Conservation (phyloP, 495 filamentous ascomycete genomes). For the Penicillium paradoxum region DNA sequence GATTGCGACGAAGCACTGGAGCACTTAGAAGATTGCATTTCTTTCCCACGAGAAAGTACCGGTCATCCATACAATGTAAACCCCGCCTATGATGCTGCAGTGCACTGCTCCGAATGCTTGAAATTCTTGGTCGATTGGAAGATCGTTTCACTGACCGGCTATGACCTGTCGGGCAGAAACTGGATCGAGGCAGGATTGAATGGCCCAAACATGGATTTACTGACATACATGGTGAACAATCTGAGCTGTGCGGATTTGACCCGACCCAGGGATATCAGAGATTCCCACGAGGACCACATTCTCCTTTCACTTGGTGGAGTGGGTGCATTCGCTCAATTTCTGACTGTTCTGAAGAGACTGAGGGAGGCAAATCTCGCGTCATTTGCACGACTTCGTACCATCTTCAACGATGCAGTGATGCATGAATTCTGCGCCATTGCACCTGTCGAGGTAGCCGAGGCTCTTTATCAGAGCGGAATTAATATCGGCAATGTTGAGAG, state of each 20-base stretch:
- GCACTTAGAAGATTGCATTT: neutral
- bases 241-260: neutral
- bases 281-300: neutral
- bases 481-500: slow-evolving; percentile 1
- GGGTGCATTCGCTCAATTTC: neutral
- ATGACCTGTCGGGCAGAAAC: neutral
- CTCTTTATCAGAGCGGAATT: neutral
- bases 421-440: neutral
- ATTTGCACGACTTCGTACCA: neutral
- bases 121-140: neutral
- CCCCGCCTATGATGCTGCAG: neutral
- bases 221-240: neutral
- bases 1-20: neutral
- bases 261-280: neutral
- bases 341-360: neutral
- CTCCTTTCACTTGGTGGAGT: neutral
- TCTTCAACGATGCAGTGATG: neutral
- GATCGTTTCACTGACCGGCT: neutral
- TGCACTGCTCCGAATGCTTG: neutral
- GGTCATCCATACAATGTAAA: neutral
- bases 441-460: neutral
- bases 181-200: slow-evolving; percentile 1
- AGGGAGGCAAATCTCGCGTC: neutral
- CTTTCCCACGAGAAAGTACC: neutral
- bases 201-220: neutral